Evolutionary conservation across 495 filamentous ascomycete genomes (phyloP).

Genomic region (Parmelia sp.): DNA sequence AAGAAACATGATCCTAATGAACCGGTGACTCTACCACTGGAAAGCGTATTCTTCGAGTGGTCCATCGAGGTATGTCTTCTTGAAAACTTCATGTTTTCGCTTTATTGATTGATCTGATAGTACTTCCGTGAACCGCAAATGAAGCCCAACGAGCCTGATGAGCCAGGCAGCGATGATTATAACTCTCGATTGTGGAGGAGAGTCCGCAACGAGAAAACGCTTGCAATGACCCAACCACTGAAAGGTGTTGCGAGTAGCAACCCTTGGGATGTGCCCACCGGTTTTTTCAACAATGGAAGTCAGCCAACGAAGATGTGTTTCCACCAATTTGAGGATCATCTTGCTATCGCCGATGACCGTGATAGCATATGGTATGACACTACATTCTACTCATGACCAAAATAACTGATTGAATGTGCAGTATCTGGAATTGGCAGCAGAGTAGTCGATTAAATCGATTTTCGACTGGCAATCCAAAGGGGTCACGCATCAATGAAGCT

Average conservation of each 20-base stretch:
- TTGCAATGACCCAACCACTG: conserved; percentile 84
- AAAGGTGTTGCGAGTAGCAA: conserved; percentile 78
- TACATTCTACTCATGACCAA: neutral
- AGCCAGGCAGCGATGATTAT: conserved; percentile 95
- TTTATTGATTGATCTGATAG: conserved; percentile 35
- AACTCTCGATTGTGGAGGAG: conserved; percentile 91
- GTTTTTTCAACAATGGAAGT: conserved; percentile 75
- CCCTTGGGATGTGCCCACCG: conserved; percentile 71
- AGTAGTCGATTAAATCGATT: conserved; percentile 71
- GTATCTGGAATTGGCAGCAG: conserved; percentile 89
- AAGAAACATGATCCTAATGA: conserved; percentile 50
- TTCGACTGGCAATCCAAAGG: conserved; percentile 85
- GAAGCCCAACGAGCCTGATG: conserved; percentile 90
- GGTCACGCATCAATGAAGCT: conserved; percentile 88
- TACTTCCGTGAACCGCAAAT: conserved; percentile 99
- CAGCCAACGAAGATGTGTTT: conserved; percentile 91
- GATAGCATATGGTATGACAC: conserved; percentile 64
- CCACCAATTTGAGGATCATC: conserved; percentile 94
- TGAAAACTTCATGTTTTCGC: neutral
- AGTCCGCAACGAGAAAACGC: conserved; percentile 85
- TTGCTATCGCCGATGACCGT: conserved; percentile 87
- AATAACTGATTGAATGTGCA: conserved; percentile 34
- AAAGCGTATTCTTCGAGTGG: conserved; percentile 85
- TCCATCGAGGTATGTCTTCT: conserved; percentile 64
- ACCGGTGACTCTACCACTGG: conserved; percentile 60